Conservation (phyloP, 176 grass and related monocot genomes). For the Leersia perrieri region DNA sequence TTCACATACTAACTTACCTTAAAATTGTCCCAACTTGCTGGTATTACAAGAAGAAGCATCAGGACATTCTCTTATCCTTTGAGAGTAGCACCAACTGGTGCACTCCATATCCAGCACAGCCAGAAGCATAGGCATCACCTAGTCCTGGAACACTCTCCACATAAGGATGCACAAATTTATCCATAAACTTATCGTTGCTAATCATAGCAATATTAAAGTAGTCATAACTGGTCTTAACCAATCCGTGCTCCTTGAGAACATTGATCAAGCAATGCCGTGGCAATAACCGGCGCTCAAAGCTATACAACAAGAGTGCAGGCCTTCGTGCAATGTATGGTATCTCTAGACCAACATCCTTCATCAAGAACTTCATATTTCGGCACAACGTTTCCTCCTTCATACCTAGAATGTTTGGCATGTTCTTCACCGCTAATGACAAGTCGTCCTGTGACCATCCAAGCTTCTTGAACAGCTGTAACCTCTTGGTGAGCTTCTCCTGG, state of each 20-base stretch:
- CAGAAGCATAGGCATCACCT: neutral
- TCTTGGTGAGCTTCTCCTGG: neutral
- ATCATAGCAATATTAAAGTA: neutral
- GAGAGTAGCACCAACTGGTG: neutral
- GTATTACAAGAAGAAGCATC: neutral
- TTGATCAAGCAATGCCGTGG: conserved; percentile 41
- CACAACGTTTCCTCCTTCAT: neutral
- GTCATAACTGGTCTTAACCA: conserved; percentile 3
- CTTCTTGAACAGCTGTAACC: neutral
- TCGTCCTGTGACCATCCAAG: neutral
- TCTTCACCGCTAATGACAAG: neutral
- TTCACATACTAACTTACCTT: neutral
- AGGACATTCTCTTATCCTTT: neutral
- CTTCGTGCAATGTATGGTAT: conserved; percentile 7
- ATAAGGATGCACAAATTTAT: conserved; percentile 34
- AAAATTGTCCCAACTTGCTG: neutral
- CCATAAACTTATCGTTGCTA: conserved; percentile 32
- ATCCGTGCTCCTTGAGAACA: conserved; percentile 25
- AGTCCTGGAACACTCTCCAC: conserved; percentile 24
- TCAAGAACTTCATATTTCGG: conserved; percentile 5
- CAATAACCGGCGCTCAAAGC: conserved; percentile 45
- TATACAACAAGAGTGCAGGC: conserved; percentile 39
- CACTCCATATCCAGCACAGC: neutral
- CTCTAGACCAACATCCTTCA: conserved; percentile 21
- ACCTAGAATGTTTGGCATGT: neutral